Evolutionary conservation across 495 filamentous ascomycete genomes (phyloP), one percentile per base, ranked within the genome.

Genomic region (Hypoxylon subgilvum): DNA sequence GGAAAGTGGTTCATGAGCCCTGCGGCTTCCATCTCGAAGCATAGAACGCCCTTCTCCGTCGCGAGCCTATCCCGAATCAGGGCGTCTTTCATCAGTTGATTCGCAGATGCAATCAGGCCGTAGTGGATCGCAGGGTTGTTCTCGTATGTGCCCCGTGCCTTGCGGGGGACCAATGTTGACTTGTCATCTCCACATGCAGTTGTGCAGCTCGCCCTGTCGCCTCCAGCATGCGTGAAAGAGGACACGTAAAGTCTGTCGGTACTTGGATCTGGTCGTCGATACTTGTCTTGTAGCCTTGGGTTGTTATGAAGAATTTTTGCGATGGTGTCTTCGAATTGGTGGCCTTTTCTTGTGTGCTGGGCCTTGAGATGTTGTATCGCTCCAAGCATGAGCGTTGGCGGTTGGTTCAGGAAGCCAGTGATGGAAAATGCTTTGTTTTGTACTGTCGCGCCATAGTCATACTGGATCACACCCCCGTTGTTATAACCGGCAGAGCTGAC

Each of bases 81-180:
- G 1, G 62, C 57, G 19, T 65, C 14, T 23, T 61, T 68, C 16
- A 76, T 75, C 1, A 77, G 50, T 6, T 46, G 13, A 25, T 77
- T 74, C 17, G 59, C 68, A 1, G 74, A 78, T 3, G 74, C 76
- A 27, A 79, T 70, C 0, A 67, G 53, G 6, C 76, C 76, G 32
- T 74, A 43, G 13, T 57, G 46, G 21, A 65, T 46, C 3, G 32
- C 34, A 1, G 57, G 67, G 42, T 71, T 66, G 16, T 74, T 61
- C 1, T 67, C 49, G 27, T 35, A 39, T n/a, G 69, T 50, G 17
- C 39, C 14, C 25, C 74, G 61, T 46, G 63, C 44, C 3, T 5
- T 23, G 42, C 76, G 66, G 13, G 21, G 25, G 27, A 74, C 39
- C 16, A 72, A 14, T 3, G 43, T 69, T 42, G 55, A 52, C 23